A percentile compares a stretch with the other conserved stretches of the same genome.
These are phyloP conservation scores for Penicillium longicatenatum DNA, from an alignment of 495 filamentous ascomycete species.

Conservation along the genomic window DNA sequence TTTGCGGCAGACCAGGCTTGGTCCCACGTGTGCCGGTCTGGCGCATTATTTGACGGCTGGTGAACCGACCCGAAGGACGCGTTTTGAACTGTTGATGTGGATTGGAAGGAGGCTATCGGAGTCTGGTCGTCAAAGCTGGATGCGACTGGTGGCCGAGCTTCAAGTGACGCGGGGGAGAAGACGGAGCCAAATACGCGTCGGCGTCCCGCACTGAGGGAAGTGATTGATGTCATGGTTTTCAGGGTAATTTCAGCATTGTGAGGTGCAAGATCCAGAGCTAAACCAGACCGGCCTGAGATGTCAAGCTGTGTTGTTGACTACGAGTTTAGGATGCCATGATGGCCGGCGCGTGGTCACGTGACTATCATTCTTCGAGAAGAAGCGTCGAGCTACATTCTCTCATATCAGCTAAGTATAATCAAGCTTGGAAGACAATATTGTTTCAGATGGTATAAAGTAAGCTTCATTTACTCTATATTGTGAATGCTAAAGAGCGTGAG, in stretches of 20 bases:
- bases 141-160: slow-evolving; percentile 22
- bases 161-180: slow-evolving; percentile 49
- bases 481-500: slow-evolving; percentile 2
- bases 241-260: slow-evolving; percentile 19
- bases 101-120: slow-evolving; percentile 22
- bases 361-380: neutral
- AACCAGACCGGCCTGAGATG: neutral
- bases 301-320: neutral
- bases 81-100: slow-evolving; percentile 23
- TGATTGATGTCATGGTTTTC: slow-evolving; percentile 27
- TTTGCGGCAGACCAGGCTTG: slow-evolving; percentile 71
- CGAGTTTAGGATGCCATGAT: neutral
- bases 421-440: neutral
- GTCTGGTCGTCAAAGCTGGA: slow-evolving; percentile 16
- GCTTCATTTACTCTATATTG: neutral
- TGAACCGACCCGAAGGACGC: slow-evolving; percentile 15
- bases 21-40: slow-evolving; percentile 64
- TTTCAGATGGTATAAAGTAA: neutral
- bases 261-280: neutral
- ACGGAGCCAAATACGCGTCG: slow-evolving; percentile 54
- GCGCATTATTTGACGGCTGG: slow-evolving; percentile 13
- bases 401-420: neutral
- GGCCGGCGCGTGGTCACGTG: slow-evolving; percentile 25
- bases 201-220: slow-evolving; percentile 35
- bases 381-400: too few relatives aligned